Evolutionary conservation across 2,329 filamentous ascomycete species (phyloP).

Genomic region (Ophiognomonia clavigignenti-juglandacearum): DNA sequence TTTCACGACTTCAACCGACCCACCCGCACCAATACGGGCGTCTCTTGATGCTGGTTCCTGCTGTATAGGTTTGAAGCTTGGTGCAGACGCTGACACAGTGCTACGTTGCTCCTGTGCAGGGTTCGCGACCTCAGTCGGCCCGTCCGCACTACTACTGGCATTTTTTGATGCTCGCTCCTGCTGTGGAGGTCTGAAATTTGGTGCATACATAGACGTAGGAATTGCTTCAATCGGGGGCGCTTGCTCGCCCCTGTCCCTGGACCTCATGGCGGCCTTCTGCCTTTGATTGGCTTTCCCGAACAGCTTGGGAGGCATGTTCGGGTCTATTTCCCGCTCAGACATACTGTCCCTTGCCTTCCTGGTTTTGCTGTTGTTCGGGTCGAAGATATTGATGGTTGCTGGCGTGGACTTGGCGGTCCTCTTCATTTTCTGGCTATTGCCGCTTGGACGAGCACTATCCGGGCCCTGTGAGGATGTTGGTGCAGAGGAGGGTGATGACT

Average conservation of each 20-base stretch:
- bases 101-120: neutral
- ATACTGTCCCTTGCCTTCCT: conserved; percentile 32
- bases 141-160: neutral
- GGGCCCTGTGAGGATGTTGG: neutral
- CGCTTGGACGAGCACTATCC: conserved; percentile 17
- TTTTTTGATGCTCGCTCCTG: neutral
- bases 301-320: conserved; percentile 33
- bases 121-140: neutral
- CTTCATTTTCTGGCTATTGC: conserved; percentile 22
- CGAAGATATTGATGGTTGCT: conserved; percentile 51
- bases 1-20: neutral
- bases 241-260: conserved; percentile 38
- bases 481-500: neutral
- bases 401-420: no score
- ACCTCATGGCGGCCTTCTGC: conserved; percentile 37
- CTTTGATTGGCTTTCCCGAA: conserved; percentile 33
- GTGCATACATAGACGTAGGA: conserved; percentile 19
- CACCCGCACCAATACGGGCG: neutral
- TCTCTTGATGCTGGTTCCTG: neutral
- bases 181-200: conserved; percentile 13
- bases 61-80: conserved; percentile 13
- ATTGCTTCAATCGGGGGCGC: conserved; percentile 30
- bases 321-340: conserved; percentile 34
- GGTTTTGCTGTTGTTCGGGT: conserved; percentile 35
- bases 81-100: neutral